Base-by-base conservation (phyloP, 306 rosid genomes). In the Prunus campanulata region DNA sequence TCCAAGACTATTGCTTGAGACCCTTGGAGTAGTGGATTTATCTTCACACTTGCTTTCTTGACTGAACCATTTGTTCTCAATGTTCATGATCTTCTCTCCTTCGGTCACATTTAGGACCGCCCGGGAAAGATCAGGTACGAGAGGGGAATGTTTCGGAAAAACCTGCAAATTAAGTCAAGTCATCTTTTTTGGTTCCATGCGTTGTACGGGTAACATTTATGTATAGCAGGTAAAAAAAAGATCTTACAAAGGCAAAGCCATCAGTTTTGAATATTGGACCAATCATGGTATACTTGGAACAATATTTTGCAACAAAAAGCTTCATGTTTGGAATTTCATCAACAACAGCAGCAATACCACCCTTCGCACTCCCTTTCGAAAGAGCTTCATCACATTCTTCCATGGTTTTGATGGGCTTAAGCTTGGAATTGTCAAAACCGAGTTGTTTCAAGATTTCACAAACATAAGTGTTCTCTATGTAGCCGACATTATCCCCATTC, bases 91-190 rank as follows among this genome's bases (percentile, higher is more conserved):
- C 78, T 64, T 72, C 12, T 86, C 90, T 67, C 86, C 91, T 27
- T 83, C 92, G 3, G 86, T 90, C 74, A 88, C 82, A 6, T 81
- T 79, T 7, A 92, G 72, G 49, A 92, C 75, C 51, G 86, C 91
- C 71, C 82, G 88, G 59, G 96, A 92, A 6, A 90, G 51, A 73
- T 92, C 96, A 6, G 74, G 59, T 3, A 79, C 82, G 1, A 90
- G 84, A 50, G 89, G 83, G 13, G 90, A 90, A 29, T 82, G 79
- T 80, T 74, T 85, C 1, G 83, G 87, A 18, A 88, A 83, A 6
- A 70, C 87, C 85, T 88, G 75, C 14, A 68, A 47, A 8, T 14
- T 15, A 49, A 49, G 12, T 49, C 6, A 48, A 48, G 1, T 49
- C 52, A 49, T 49, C 52, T 11, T 49, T 8, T 49, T 39, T 39